Conservation (phyloP, 2,329 filamentous ascomycete genomes). For the Ascochyta fabae region DNA sequence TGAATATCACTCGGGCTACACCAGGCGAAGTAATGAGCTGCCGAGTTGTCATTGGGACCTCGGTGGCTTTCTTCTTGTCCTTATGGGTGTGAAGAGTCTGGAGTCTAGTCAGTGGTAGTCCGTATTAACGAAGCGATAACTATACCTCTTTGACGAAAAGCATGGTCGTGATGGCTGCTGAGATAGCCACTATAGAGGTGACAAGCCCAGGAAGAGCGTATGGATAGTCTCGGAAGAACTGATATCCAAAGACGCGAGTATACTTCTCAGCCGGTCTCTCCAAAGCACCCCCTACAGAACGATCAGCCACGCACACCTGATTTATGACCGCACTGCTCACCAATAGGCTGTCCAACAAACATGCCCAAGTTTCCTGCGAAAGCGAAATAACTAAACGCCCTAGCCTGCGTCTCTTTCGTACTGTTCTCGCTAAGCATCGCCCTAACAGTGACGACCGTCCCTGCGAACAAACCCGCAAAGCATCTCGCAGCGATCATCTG, state of each 20-base stretch:
- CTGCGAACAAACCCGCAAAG: conserved; percentile 74
- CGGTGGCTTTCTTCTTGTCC: conserved; percentile 24
- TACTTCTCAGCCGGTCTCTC: conserved; percentile 72
- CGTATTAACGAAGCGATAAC: background rate
- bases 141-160: conserved; percentile 67
- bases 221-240: conserved; percentile 69
- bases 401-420: conserved; percentile 72
- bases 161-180: conserved; percentile 58
- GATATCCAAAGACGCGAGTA: conserved; percentile 61
- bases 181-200: conserved; percentile 61
- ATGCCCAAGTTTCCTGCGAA: conserved; percentile 78
- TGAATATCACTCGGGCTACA: conserved; percentile 69
- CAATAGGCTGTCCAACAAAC: conserved; percentile 71
- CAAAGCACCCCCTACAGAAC: conserved; percentile 66
- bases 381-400: conserved; percentile 77
- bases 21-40: conserved; percentile 68
- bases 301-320: conserved; percentile 6
- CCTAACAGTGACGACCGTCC: conserved; percentile 75
- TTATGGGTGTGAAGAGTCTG: conserved; percentile 43
- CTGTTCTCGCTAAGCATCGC: conserved; percentile 79
- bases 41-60: conserved; percentile 54
- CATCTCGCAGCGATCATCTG: conserved; percentile 79
- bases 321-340: conserved; percentile 24
- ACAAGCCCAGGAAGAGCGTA: conserved; percentile 71
- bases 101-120: conserved; percentile 1